Percentiles rank a stretch among this genome's conserved stretches.
Evolutionary conservation across 805 yeast genomes (phyloP).

Genomic region (Suhomyces vadensis): DNA sequence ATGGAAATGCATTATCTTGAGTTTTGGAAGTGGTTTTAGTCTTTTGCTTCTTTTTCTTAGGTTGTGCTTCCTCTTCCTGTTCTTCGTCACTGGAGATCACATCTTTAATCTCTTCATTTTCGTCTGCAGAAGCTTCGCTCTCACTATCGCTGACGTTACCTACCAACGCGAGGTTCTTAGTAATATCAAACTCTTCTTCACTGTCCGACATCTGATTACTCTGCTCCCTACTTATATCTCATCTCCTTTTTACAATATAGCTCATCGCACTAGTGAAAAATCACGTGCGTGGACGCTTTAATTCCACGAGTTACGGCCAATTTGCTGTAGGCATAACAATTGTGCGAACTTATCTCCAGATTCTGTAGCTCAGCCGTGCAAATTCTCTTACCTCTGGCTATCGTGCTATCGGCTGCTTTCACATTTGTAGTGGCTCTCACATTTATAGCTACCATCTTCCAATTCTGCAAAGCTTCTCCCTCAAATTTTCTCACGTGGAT

Average conservation of each 20-base stretch:
- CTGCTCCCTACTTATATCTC: neutral
- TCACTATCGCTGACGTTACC: constrained; percentile 37
- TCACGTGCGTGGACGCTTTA: neutral
- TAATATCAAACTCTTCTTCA: constrained; percentile 62
- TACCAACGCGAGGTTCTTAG: constrained; percentile 53
- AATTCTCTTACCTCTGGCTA: too few relatives aligned
- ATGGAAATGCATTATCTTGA: constrained; percentile 41
- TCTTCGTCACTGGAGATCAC: constrained; percentile 51
- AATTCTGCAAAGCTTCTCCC: too few relatives aligned
- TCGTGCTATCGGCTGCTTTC: too few relatives aligned
- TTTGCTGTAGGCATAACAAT: too few relatives aligned
- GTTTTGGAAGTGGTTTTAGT: constrained; percentile 13
- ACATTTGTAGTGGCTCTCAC: too few relatives aligned
- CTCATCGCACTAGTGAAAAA: constrained; percentile 3
- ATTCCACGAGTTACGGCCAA: too few relatives aligned
- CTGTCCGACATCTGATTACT: constrained; percentile 31
- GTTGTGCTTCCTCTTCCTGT: constrained; percentile 40
- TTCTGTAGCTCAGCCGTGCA: too few relatives aligned
- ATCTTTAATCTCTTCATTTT: constrained; percentile 50
- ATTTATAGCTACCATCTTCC: too few relatives aligned
- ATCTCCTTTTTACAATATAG: neutral
- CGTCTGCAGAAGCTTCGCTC: constrained; percentile 19
- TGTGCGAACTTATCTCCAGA: too few relatives aligned
- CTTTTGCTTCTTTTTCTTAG: constrained; percentile 28
- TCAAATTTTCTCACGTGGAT: too few relatives aligned